Evolutionary conservation across 148 eudicot species (phyloP).

Genomic region (Amaranthus hypochondriacus): DNA sequence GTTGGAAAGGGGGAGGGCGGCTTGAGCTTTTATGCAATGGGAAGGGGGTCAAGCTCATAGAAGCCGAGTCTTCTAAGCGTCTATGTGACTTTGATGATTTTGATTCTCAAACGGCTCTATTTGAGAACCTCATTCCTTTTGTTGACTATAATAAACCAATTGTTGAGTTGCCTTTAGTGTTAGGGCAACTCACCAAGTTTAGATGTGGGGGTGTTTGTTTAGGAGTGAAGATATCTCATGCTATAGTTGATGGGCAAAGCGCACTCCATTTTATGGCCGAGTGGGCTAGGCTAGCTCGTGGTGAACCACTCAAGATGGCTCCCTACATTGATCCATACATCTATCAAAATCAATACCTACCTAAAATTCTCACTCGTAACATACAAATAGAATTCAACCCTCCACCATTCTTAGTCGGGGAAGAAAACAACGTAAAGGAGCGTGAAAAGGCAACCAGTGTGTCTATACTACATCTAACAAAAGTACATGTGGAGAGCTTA

Average conservation of each 20-base stretch:
- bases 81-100: constrained; percentile 34
- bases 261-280: constrained; percentile 31
- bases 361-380: neutral
- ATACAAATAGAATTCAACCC: too few species aligned
- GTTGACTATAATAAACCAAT: constrained; percentile 25
- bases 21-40: constrained; percentile 48
- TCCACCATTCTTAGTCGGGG: neutral
- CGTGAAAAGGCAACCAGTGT: neutral
- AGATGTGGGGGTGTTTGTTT: constrained; percentile 46
- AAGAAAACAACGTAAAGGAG: neutral
- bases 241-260: constrained; percentile 35
- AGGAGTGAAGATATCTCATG: constrained; percentile 29
- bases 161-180: constrained; percentile 27
- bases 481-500: constrained; percentile 31
- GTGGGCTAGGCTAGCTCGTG: constrained; percentile 47
- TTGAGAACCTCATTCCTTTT: constrained; percentile 8
- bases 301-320: constrained; percentile 16
- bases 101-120: constrained; percentile 4
- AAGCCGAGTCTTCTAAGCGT: constrained; percentile 33
- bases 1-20: constrained; percentile 16
- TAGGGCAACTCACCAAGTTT: constrained; percentile 46
- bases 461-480: constrained; percentile 22
- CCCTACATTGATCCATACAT: constrained; percentile 26
- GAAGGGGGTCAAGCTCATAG: constrained; percentile 36
- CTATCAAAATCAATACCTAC: neutral